phyloP scores from a whole-genome alignment of 257 asterid species.

The Nicotiana otophora region DNA sequence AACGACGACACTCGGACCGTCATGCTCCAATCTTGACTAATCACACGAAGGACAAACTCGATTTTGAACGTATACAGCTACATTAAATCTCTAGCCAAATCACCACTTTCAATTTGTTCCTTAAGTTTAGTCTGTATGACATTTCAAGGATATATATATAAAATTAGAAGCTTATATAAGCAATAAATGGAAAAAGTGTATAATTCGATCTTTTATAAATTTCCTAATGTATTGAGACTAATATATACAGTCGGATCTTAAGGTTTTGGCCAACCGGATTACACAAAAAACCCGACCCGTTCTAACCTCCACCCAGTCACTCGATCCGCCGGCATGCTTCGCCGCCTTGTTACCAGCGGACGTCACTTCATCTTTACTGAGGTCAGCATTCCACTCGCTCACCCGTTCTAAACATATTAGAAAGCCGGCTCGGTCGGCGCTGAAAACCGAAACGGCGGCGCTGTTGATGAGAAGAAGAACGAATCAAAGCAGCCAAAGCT shows the following conservation, averaged over 20 bases:
- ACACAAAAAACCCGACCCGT: slow-evolving; percentile 21
- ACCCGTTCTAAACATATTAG: too few relatives aligned
- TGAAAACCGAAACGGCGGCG: slow-evolving; percentile 37
- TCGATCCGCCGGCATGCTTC: not conserved
- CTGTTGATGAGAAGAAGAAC: slow-evolving; percentile 47
- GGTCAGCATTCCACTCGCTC: not conserved
- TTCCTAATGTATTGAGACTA: not conserved
- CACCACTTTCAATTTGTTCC: too few relatives aligned
- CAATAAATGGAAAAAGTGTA: not conserved
- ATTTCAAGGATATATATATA: not conserved
- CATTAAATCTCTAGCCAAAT: too few relatives aligned
- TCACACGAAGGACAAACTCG: too few relatives aligned
- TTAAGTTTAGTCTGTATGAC: too few relatives aligned
- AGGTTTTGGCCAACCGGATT: slow-evolving; percentile 21
- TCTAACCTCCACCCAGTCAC: slow-evolving; percentile 7
- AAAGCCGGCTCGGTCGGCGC: slow-evolving; percentile 27
- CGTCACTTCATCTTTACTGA: not conserved
- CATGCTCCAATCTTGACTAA: too few relatives aligned
- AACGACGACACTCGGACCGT: too few relatives aligned
- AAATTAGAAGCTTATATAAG: not conserved
- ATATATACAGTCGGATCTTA: slow-evolving; percentile 8
- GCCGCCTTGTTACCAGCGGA: not conserved
- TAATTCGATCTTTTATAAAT: not conserved
- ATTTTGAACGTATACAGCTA: too few relatives aligned
- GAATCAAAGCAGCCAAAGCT: slow-evolving; percentile 43